phyloP scores from a whole-genome alignment of 768 basidiomycete species.

The Pisolithus tinctorius region DNA sequence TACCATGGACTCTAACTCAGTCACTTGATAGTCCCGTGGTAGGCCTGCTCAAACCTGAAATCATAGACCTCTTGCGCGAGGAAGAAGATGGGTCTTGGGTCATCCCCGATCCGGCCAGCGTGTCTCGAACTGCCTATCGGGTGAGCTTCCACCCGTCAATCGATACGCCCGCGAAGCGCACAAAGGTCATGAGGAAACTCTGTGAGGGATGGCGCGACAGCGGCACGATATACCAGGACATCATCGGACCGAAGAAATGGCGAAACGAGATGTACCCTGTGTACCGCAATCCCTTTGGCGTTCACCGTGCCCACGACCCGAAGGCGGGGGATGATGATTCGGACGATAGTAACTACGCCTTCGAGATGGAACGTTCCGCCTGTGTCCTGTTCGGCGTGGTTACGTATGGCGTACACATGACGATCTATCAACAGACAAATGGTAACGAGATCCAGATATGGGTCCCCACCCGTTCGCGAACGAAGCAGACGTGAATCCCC shows the following conservation, averaged over 20 bases:
- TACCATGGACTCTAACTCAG: conserved; percentile 50
- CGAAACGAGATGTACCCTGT: conserved; percentile 77
- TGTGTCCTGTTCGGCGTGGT: conserved; percentile 84
- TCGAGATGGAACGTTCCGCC: conserved; percentile 86
- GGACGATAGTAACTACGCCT: conserved; percentile 55
- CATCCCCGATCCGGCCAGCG: conserved; percentile 26
- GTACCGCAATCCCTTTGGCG: conserved; percentile 64
- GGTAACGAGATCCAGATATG: conserved; percentile 52
- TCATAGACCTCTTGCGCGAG: conserved; percentile 45
- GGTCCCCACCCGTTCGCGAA: conserved; percentile 80
- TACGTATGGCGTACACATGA: conserved; percentile 93
- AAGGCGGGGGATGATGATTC: conserved; percentile 26
- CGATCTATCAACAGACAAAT: conserved; percentile 44
- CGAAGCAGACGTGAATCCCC: conserved; percentile 77
- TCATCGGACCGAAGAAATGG: conserved; percentile 78
- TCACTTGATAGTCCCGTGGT: conserved; percentile 48
- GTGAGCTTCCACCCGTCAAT: conserved; percentile 48
- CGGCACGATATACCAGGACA: conserved; percentile 46
- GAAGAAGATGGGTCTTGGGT: conserved; percentile 43
- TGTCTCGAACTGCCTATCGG: conserved; percentile 14
- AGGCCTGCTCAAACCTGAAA: conserved; percentile 52
- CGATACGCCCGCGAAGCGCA: conserved; percentile 53
- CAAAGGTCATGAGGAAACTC: conserved; percentile 53
- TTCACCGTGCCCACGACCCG: conserved; percentile 29
- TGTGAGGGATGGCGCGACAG: conserved; percentile 73